These are phyloP conservation scores for Wallemia ichthyophaga DNA, from an alignment of 1,284 basidiomycete genomes.

Conservation along the genomic window DNA sequence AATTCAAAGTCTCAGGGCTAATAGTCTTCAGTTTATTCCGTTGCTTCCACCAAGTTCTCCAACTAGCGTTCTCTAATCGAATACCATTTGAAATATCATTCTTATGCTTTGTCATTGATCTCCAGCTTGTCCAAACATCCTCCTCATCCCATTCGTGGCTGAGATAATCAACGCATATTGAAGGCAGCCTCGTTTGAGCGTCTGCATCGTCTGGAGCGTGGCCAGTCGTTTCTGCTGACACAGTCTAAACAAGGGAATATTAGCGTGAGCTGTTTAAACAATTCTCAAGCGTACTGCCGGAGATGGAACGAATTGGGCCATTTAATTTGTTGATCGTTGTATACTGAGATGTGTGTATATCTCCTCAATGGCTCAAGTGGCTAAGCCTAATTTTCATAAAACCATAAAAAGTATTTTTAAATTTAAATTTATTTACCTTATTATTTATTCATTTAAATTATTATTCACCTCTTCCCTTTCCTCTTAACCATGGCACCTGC, in stretches of 20 bases:
- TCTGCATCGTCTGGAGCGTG: conserved; percentile 21
- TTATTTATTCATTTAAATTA: too few relatives aligned
- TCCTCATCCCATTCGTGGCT: conserved; percentile 94
- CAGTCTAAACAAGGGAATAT: background rate
- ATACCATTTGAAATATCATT: conserved; percentile 90
- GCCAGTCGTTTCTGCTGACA: background rate
- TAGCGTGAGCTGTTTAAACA: background rate
- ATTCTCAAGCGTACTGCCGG: background rate
- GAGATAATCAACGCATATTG: conserved; percentile 31
- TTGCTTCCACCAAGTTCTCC: conserved; percentile 99
- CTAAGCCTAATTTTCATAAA: too few relatives aligned
- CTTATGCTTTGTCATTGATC: conserved; percentile 94
- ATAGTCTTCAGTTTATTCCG: conserved; percentile 84
- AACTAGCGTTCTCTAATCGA: conserved; percentile 83
- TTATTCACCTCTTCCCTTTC: too few relatives aligned
- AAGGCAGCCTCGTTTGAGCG: conserved; percentile 23
- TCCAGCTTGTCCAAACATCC: conserved; percentile 93
- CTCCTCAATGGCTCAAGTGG: too few relatives aligned
- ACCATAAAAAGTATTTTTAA: too few relatives aligned
- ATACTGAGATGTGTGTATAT: too few relatives aligned
- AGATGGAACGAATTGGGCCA: background rate
- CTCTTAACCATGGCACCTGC: too few relatives aligned
- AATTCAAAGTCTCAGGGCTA: conserved; percentile 88
- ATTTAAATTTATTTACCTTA: too few relatives aligned
- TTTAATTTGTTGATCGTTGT: background rate